These are phyloP conservation scores for Pleurozium schreberi DNA, from an alignment of 225 moss, liverwort and hornwort species.

Conservation along the genomic window DNA sequence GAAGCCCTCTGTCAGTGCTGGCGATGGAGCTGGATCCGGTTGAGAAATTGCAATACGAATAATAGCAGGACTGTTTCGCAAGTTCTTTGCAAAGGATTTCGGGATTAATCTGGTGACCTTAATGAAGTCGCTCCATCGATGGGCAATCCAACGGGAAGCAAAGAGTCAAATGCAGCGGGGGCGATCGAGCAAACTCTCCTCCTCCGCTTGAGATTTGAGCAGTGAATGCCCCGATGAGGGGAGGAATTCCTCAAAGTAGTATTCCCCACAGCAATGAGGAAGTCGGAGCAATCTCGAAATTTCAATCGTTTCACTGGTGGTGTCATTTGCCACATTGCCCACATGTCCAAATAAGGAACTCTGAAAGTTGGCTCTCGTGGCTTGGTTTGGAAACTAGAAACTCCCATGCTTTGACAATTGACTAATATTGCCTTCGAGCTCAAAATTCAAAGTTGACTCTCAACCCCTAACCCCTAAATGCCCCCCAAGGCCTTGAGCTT, in stretches of 20 bases:
- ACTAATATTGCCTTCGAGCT: too few relatives aligned
- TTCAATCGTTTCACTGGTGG: background rate
- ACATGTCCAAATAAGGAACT: background rate
- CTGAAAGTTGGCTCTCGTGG: background rate
- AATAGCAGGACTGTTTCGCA: background rate
- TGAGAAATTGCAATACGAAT: background rate
- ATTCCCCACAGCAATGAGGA: background rate
- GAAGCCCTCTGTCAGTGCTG: background rate
- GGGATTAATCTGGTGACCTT: background rate
- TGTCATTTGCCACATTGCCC: background rate
- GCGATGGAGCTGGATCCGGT: background rate
- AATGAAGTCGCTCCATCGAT: background rate
- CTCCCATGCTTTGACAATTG: background rate
- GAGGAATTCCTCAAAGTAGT: background rate
- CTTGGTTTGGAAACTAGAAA: background rate
- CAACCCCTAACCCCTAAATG: too few relatives aligned
- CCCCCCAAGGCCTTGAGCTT: too few relatives aligned
- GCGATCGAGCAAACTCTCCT: background rate
- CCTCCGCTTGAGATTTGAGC: background rate
- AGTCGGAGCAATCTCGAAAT: background rate
- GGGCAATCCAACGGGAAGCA: background rate
- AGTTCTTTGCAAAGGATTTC: background rate
- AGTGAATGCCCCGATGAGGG: background rate
- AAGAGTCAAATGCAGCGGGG: too few relatives aligned
- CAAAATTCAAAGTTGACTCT: too few relatives aligned